phyloP scores from a whole-genome alignment of 306 rosid species.

The Gastrolobium bilobum region DNA sequence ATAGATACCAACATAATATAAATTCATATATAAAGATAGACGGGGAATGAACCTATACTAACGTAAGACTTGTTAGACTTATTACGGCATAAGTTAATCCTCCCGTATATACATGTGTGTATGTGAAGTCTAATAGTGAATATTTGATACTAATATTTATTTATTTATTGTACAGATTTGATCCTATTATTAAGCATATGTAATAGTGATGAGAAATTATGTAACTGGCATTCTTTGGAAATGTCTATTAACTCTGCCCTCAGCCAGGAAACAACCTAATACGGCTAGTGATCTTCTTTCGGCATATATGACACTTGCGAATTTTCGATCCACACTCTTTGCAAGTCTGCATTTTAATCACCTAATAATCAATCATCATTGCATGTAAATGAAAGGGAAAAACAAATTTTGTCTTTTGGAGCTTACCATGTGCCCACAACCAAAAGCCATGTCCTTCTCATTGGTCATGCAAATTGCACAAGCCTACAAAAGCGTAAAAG shows the following conservation, averaged over 20 bases:
- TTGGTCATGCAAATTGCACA: constrained; percentile 49
- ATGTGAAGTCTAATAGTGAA: too few species aligned
- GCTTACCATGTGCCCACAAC: constrained; percentile 59
- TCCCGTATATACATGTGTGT: too few species aligned
- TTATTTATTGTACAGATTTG: too few species aligned
- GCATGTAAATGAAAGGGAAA: neutral
- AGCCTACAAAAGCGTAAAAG: constrained; percentile 34
- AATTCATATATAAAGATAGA: too few species aligned
- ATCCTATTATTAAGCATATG: constrained; percentile 2
- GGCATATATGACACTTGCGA: constrained; percentile 51
- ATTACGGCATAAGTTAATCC: too few species aligned
- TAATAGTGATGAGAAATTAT: neutral
- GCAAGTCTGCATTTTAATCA: constrained; percentile 51
- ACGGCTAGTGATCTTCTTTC: constrained; percentile 40
- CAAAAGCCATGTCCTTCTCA: constrained; percentile 56
- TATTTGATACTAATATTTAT: too few species aligned
- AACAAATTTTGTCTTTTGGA: neutral
- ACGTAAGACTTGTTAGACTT: too few species aligned
- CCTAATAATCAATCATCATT: neutral
- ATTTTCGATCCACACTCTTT: constrained; percentile 51
- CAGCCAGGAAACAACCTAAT: constrained; percentile 40
- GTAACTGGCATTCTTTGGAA: neutral
- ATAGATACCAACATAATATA: too few species aligned
- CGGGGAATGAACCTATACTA: too few species aligned
- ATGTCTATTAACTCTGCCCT: neutral